Percentiles rank a stretch among this genome's conserved stretches.
These are phyloP conservation scores for Canavalia ensiformis DNA, from an alignment of 306 rosid genomes.

Conservation along the genomic window DNA sequence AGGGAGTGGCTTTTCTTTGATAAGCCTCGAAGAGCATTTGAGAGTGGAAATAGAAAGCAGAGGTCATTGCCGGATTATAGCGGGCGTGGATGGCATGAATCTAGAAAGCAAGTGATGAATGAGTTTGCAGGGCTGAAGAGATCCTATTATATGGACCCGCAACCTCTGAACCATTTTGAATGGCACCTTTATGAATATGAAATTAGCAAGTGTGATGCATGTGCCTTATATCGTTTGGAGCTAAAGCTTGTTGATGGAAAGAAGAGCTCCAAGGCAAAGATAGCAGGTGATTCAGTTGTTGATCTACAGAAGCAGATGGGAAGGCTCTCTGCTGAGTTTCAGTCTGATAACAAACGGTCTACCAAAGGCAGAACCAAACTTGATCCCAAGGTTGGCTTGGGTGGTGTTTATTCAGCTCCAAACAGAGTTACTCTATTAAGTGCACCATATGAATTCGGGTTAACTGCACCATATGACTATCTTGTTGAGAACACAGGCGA, in stretches of 20 bases:
- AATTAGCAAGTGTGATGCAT: conserved; percentile 77
- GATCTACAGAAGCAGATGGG: conserved; percentile 93
- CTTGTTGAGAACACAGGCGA: conserved; percentile 63
- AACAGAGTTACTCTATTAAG: conserved; percentile 58
- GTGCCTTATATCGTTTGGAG: conserved; percentile 84
- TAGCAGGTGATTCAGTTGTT: conserved; percentile 74
- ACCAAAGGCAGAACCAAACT: conserved; percentile 68
- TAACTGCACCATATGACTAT: conserved; percentile 68
- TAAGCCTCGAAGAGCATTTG: conserved; percentile 91
- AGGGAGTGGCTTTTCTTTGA: conserved; percentile 95
- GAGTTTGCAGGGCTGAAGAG: conserved; percentile 86
- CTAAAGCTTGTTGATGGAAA: conserved; percentile 86
- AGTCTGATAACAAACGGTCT: conserved; percentile 71
- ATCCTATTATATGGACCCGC: conserved; percentile 93
- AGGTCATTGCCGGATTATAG: conserved; percentile 87
- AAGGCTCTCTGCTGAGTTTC: conserved; percentile 85
- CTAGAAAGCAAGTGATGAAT: conserved; percentile 91
- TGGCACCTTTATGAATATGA: conserved; percentile 94
- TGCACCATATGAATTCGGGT: conserved; percentile 63
- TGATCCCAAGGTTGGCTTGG: conserved; percentile 62
- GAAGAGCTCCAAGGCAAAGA: conserved; percentile 70
- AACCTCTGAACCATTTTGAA: conserved; percentile 75
- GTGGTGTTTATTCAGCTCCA: conserved; percentile 63
- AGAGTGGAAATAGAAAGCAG: conserved; percentile 92
- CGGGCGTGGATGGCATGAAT: conserved; percentile 94